phyloP scores from a whole-genome alignment of 2,329 filamentous ascomycete genomes.

The Cladosporium halotolerans region DNA sequence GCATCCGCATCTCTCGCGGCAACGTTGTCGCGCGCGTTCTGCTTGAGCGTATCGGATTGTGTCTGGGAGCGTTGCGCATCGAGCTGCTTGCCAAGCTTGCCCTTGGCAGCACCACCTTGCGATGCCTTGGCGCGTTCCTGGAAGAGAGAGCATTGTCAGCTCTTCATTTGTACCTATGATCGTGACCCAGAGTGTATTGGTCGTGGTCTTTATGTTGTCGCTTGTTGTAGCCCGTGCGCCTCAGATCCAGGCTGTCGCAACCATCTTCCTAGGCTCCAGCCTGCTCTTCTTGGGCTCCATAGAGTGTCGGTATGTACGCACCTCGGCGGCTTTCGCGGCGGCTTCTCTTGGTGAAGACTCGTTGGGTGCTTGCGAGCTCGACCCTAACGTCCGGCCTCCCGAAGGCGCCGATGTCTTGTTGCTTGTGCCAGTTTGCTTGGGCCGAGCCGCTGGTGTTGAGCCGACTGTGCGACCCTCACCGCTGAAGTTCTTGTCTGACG shows the following conservation, averaged over 20 bases:
- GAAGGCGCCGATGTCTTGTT: conserved; percentile 36
- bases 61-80: conserved; percentile 72
- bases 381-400: conserved; percentile 57
- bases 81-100: conserved; percentile 65
- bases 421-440: not conserved
- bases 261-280: conserved; percentile 11
- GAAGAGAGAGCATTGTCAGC: conserved; percentile 8
- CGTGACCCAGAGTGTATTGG: too few species aligned
- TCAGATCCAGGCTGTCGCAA: conserved; percentile 17
- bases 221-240: not conserved
- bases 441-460: conserved; percentile 43
- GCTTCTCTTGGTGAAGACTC: conserved; percentile 47
- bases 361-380: conserved; percentile 30
- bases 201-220: too few species aligned
- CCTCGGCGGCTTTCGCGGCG: conserved; percentile 80
- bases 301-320: conserved; percentile 38
- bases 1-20: conserved; percentile 62
- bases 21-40: conserved; percentile 61
- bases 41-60: conserved; percentile 58
- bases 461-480: conserved; percentile 68
- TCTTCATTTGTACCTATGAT: not conserved
- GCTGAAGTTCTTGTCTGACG: conserved; percentile 56
- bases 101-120: conserved; percentile 43
- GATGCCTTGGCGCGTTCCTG: conserved; percentile 58
- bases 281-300: not conserved